phyloP scores from a whole-genome alignment of 1,284 basidiomycete genomes.

The Naganishia cerealis region DNA sequence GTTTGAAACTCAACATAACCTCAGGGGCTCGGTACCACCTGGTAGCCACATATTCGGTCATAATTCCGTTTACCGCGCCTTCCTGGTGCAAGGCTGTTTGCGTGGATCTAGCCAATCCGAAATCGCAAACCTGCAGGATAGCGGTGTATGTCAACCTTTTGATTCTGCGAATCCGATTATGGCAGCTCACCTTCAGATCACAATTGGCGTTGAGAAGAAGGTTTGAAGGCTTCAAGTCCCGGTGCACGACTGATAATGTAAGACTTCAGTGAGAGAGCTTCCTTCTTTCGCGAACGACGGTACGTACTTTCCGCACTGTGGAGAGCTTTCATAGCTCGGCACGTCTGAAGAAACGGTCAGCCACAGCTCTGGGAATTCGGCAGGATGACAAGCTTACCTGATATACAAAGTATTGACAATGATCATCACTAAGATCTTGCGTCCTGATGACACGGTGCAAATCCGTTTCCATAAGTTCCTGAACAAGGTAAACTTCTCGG shows the following conservation, averaged over 20 bases:
- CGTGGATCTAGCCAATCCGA: slow-evolving; percentile 83
- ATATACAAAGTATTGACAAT: slow-evolving; percentile 81
- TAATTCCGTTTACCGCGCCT: slow-evolving; percentile 78
- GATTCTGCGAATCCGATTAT: slow-evolving; percentile 2
- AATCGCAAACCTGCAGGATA: slow-evolving; percentile 64
- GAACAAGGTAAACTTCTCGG: slow-evolving; percentile 76
- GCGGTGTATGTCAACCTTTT: neutral
- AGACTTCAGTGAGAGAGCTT: neutral
- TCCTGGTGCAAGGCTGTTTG: slow-evolving; percentile 75
- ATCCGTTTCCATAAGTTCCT: slow-evolving; percentile 76
- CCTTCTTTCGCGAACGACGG: neutral
- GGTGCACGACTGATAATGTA: slow-evolving; percentile 69
- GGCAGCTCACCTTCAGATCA: slow-evolving; percentile 74
- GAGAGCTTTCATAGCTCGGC: slow-evolving; percentile 88
- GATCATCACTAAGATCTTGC: slow-evolving; percentile 83
- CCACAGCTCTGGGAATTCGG: neutral
- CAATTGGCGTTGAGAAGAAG: slow-evolving; percentile 94
- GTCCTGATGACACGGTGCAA: slow-evolving; percentile 71
- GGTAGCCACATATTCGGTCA: slow-evolving; percentile 94
- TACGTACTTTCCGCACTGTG: slow-evolving; percentile 75
- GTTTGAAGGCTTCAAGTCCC: slow-evolving; percentile 93
- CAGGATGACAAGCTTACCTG: slow-evolving; percentile 53
- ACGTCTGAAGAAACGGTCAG: slow-evolving; percentile 56
- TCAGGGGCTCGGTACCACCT: slow-evolving; percentile 87
- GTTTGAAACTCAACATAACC: slow-evolving; percentile 95